phyloP scores from a whole-genome alignment of 2,329 filamentous ascomycete genomes.

The Coleophoma crateriformis region DNA sequence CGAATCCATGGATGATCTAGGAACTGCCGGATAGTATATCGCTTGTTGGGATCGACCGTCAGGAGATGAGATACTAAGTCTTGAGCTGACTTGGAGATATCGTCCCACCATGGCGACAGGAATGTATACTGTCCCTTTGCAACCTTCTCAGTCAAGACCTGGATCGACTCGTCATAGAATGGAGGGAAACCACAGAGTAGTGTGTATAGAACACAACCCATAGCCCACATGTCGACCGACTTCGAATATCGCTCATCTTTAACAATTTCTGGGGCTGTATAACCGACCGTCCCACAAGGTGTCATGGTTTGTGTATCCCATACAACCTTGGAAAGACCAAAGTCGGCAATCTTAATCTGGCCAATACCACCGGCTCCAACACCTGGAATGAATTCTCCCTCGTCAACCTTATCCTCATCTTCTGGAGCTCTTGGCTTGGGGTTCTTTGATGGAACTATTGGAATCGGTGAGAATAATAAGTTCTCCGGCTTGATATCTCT shows the following conservation, averaged over 20 bases:
- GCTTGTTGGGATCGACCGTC: slow-evolving; percentile 90
- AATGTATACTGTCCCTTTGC: slow-evolving; percentile 96
- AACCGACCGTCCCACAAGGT: slow-evolving; percentile 96
- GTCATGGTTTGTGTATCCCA: slow-evolving; percentile 99
- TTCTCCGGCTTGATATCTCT: slow-evolving; percentile 99
- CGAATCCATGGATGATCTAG: slow-evolving; percentile 92
- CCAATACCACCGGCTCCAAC: slow-evolving; percentile 87
- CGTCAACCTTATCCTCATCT: slow-evolving; percentile 95
- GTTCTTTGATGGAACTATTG: slow-evolving; percentile 72
- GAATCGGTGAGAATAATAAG: slow-evolving; percentile 83
- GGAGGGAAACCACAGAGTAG: slow-evolving; percentile 95
- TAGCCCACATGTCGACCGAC: slow-evolving; percentile 98
- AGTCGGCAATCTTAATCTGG: slow-evolving; percentile 94
- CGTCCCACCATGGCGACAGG: slow-evolving; percentile 98
- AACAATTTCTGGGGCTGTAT: slow-evolving; percentile 96
- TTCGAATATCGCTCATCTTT: slow-evolving; percentile 99
- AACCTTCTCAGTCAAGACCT: slow-evolving; percentile 95
- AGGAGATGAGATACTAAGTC: slow-evolving; percentile 90
- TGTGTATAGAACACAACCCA: slow-evolving; percentile 95
- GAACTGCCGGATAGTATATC: slow-evolving; percentile 91
- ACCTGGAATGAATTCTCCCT: slow-evolving; percentile 85
- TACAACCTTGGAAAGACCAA: slow-evolving; percentile 94
- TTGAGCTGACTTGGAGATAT: slow-evolving; percentile 91
- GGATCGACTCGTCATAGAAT: slow-evolving; percentile 98
- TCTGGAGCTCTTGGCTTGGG: slow-evolving; percentile 79